Conservation (phyloP, 768 basidiomycete genomes). For the Naganishia friedmannii region DNA sequence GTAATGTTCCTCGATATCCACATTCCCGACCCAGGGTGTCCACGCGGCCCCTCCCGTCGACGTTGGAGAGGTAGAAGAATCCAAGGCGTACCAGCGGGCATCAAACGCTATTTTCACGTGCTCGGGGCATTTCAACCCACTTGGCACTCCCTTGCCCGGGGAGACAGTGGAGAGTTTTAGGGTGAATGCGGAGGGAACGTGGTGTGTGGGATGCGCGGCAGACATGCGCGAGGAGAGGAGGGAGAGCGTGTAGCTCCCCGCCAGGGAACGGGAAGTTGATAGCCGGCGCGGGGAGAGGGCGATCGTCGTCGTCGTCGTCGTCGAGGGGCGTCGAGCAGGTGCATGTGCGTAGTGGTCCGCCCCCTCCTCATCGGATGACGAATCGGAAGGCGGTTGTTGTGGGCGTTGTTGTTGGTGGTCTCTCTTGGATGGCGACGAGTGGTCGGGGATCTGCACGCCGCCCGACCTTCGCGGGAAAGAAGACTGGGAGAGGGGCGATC, state of each 20-base stretch:
- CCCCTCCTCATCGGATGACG: background rate
- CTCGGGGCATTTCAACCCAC: constrained; percentile 38
- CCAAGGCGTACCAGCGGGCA: constrained; percentile 46
- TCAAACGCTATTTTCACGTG: constrained; percentile 41
- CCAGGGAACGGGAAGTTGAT: constrained; percentile 42
- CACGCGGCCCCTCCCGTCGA: constrained; percentile 9
- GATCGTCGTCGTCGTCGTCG: constrained; percentile 5
- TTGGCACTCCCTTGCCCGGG: constrained; percentile 35
- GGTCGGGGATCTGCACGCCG: background rate
- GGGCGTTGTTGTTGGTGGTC: background rate
- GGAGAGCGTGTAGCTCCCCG: constrained; percentile 50
- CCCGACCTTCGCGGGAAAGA: constrained; percentile 1
- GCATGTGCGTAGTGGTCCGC: background rate
- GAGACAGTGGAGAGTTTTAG: constrained; percentile 38
- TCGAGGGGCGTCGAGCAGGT: background rate
- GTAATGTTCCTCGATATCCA: constrained; percentile 44
- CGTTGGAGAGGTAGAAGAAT: constrained; percentile 20
- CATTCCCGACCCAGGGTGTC: constrained; percentile 47
- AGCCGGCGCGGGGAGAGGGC: constrained; percentile 13
- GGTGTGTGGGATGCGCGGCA: constrained; percentile 44
- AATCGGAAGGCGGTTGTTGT: too few relatives aligned
- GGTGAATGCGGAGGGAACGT: constrained; percentile 39
- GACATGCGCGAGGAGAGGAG: constrained; percentile 50
- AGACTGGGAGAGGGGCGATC: constrained; percentile 20
- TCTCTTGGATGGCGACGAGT: background rate